Evolutionary conservation across 1,139 yeast species (phyloP).

Genomic region (Suhomyces guaymorum): DNA sequence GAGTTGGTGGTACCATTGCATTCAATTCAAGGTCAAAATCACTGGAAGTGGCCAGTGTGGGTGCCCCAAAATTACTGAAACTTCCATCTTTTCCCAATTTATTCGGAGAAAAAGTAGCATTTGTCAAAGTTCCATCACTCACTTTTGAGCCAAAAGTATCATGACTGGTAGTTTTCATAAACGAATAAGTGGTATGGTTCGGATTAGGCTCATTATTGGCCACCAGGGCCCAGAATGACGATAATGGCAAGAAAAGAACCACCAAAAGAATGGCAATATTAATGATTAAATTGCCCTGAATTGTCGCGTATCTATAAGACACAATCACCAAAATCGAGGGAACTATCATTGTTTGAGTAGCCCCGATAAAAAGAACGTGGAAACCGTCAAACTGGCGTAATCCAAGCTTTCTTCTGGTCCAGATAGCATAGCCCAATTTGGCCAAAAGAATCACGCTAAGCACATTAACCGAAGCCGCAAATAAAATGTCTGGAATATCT

Average conservation of each 20-base stretch:
- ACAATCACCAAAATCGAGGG: slow-evolving; percentile 71
- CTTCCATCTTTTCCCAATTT: neutral
- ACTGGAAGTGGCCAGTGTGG: neutral
- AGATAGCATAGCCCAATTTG: slow-evolving; percentile 67
- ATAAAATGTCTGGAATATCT: slow-evolving; percentile 59
- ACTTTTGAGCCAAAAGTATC: no score
- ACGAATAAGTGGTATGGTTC: slow-evolving; percentile 23
- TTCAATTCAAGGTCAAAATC: neutral
- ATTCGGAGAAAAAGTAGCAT: neutral
- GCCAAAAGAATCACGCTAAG: slow-evolving; percentile 58
- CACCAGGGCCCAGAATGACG: slow-evolving; percentile 86
- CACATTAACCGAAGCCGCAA: slow-evolving; percentile 66
- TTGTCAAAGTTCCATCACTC: slow-evolving; percentile 11
- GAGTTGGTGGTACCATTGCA: neutral
- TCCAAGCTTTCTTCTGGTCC: slow-evolving; percentile 73
- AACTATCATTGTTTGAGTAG: slow-evolving; percentile 75
- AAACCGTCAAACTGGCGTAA: slow-evolving; percentile 77
- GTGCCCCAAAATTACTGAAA: no score
- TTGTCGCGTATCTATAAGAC: slow-evolving; percentile 34
- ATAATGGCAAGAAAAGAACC: slow-evolving; percentile 72
- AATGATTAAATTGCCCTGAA: slow-evolving; percentile 19
- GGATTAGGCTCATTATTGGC: slow-evolving; percentile 47
- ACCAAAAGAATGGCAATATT: slow-evolving; percentile 32
- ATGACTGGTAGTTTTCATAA: no score
- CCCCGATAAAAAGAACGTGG: slow-evolving; percentile 77